A percentile compares a stretch with the other conserved stretches of the same genome.
phyloP scores from a whole-genome alignment of 768 basidiomycete genomes.

The Polyporus arcularius region DNA sequence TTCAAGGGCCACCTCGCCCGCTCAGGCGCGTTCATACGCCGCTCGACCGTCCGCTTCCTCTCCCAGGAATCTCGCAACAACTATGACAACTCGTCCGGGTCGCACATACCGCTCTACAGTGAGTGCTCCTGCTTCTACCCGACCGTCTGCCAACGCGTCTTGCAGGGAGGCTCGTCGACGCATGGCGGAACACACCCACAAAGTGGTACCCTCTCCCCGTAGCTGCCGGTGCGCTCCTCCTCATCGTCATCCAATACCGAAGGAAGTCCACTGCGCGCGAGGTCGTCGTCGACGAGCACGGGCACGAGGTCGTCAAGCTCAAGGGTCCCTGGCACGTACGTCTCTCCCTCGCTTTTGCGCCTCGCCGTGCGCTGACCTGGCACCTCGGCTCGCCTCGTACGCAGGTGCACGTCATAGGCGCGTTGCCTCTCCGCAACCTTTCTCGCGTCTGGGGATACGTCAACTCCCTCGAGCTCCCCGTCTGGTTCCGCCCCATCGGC shows the following conservation, averaged over 20 bases:
- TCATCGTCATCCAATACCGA: constrained; percentile 76
- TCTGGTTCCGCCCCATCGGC: constrained; percentile 93
- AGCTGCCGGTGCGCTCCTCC: constrained; percentile 86
- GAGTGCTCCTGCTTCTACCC: background rate
- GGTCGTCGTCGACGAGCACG: constrained; percentile 80
- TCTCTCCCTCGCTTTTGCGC: constrained; percentile 5
- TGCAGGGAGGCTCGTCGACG: constrained; percentile 65
- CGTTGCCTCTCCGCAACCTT: constrained; percentile 89
- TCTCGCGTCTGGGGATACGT: constrained; percentile 98
- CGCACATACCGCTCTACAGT: constrained; percentile 1
- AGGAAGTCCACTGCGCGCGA: constrained; percentile 54
- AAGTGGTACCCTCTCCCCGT: constrained; percentile 95
- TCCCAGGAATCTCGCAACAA: constrained; percentile 1
- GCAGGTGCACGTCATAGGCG: constrained; percentile 95
- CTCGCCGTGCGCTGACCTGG: background rate
- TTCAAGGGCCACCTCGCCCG: constrained; percentile 4
- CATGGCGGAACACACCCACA: constrained; percentile 86
- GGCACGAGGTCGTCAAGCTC: constrained; percentile 75
- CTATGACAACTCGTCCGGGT: background rate
- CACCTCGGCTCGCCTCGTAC: background rate
- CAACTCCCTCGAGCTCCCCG: constrained; percentile 89
- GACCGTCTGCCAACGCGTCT: too few relatives aligned
- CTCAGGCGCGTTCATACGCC: background rate
- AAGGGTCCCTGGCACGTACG: constrained; percentile 93
- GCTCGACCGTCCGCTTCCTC: background rate